Base-by-base conservation (phyloP, 164 flowering plant genomes). In the Warburgia ugandensis region DNA sequence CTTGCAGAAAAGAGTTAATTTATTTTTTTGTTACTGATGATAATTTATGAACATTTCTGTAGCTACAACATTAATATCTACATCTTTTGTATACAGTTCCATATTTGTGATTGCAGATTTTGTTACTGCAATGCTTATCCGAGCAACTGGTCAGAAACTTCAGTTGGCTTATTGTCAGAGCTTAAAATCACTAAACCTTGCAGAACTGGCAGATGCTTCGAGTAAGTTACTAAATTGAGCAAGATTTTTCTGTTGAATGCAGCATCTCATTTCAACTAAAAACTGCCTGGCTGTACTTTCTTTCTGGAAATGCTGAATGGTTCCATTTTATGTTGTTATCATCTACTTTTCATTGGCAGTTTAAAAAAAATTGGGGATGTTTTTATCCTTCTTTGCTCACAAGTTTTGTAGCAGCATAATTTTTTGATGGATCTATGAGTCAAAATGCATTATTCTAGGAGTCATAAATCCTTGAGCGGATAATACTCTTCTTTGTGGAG, bases 51-150 rank as follows among this genome's bases (percentile, higher is more conserved):
- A 30, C 29, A 23, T 50, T n/a, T 52, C 38, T 55, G 48, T 63
- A 21, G 21, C 58, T 27, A 52, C 20, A 40, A 13, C 45, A 66
- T 68, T 68, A 67, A 68, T 65, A 45, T 61, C 73, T 66, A 67
- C 70, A 43, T 56, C 55, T 64, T 70, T 73, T 73, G 87, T 77
- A 73, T 74, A 69, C 76, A 92, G 96, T 73, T 77, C 88, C 66
- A 50, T 82, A 67, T 84, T 83, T 78, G 82, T 85, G 68, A 32
- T 80, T 73, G 96, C 88, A 77, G 98, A 92, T 78, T 64, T 81
- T 55, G n/a, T 75, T 49, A 56, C 81, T 62, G 95, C 96, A 48
- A 38, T 88, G 71, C 95, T 92, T 45, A 70, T 92, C 45, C 86
- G 91, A 53, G 78, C 72, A 43, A 77, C 55, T 65, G 98, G 95